Conservation (phyloP, 352 stramenopile genomes). For the Globisporangium polare region DNA sequence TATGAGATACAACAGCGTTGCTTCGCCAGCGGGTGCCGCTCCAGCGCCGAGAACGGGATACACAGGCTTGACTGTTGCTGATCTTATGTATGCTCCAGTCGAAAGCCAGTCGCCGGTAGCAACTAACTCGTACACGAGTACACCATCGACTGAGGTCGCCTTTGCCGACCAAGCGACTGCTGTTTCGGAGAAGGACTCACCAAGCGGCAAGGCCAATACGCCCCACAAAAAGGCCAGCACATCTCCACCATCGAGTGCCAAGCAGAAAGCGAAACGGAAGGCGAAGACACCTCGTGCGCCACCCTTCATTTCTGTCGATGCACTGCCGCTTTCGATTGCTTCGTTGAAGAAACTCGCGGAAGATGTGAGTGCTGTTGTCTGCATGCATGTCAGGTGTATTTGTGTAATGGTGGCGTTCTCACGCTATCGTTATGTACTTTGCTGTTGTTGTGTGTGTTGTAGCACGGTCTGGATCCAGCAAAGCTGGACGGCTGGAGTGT, state of each 20-base stretch:
- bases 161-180: background rate
- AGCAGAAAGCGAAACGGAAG: constrained; percentile 10
- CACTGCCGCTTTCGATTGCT: constrained; percentile 28
- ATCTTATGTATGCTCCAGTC: background rate
- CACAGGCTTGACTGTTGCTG: background rate
- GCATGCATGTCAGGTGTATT: background rate
- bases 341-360: constrained; percentile 25
- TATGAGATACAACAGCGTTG: background rate
- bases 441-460: constrained; percentile 19
- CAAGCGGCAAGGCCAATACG: background rate
- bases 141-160: background rate
- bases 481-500: constrained; percentile 34
- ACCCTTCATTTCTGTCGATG: constrained; percentile 22
- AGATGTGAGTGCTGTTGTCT: constrained; percentile 12
- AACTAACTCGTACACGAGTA: background rate
- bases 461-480: constrained; percentile 34
- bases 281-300: background rate
- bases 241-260: background rate
- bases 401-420: background rate
- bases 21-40: background rate
- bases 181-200: background rate
- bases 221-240: background rate
- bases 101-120: background rate
- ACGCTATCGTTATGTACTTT: constrained; percentile 19
- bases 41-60: background rate